Conservation (phyloP, 75 land plant genomes). For the Chamaecyparis obtusa region DNA sequence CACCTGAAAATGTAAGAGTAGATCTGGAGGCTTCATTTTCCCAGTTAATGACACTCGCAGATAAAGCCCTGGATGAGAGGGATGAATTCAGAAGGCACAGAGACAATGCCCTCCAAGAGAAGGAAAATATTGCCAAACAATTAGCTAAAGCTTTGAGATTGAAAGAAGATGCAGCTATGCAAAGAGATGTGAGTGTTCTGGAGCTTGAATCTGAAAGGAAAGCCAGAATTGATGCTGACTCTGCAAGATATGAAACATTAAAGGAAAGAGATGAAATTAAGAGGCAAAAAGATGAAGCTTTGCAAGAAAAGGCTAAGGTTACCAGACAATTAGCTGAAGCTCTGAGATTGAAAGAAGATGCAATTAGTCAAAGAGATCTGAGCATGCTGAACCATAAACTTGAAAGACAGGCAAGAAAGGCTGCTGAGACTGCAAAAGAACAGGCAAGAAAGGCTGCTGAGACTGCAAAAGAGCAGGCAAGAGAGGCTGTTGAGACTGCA, state of each 20-base stretch:
- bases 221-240: neutral
- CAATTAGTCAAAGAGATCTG: neutral
- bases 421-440: no score
- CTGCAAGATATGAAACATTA: no score
- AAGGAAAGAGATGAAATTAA: no score
- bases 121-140: neutral
- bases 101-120: conserved; percentile 32
- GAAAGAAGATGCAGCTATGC: neutral
- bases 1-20: conserved; percentile 38
- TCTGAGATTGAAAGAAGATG: neutral
- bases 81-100: conserved; percentile 44
- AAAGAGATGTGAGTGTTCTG: neutral
- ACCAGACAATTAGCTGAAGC: neutral
- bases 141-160: conserved; percentile 2
- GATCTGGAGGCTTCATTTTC: conserved; percentile 42
- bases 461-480: neutral
- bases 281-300: neutral
- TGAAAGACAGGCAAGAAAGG: conserved; percentile 2
- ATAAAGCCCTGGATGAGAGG: conserved; percentile 63
- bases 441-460: neutral
- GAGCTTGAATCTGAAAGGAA: neutral
- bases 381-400: neutral
- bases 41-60: conserved; percentile 54
- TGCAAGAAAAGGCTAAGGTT: neutral
- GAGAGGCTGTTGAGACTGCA: neutral